Evolutionary conservation across 2,329 filamentous ascomycete species (phyloP), one percentile per base, ranked within the genome.

Genomic region (Tolypocladium capitatum): DNA sequence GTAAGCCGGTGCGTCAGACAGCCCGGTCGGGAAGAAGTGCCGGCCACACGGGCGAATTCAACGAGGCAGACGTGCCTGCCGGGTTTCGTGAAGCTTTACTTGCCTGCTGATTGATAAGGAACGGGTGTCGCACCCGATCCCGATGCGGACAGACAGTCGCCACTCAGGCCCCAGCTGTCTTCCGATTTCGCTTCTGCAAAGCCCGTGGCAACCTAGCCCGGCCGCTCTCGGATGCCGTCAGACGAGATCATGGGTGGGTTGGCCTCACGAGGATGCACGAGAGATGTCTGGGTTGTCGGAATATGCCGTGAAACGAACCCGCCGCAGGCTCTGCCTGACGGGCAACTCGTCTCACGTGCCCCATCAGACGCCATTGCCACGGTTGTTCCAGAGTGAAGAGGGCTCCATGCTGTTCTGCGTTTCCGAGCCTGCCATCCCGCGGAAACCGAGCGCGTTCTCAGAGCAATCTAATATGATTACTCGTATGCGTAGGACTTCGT

Each of bases 41-140:
- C 32, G 32, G 32, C 32, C 32, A 4, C 20, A 40, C 20, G 36
- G 35, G 13, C 10, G 13, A 24, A 24, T 21, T 24, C 14, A 16
- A 32, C 21, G 42, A 44, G 20, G 42, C 42, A n/a, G 18, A 30
- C 28, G 9, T 7, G 32, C 32, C 31, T 24, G 32, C 6, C 44
- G 44, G 44, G 20, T 20, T 20, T 46, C 44, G 44, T 5, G 44
- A 46, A 31, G 44, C 27, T 28, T 0, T 16, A 28, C 1, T 27
- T 34, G 21, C 31, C 46, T 31, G 42, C 48, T 49, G 48, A 49
- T 49, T 49, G 48, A 49, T 49, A 49, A 47, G 41, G 24, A 47
- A 21, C 44, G 27, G 36, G 27, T 11, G 44, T 35, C 27, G 42
- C 24, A 21, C 31, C 36, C 43, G 47, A 43, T 42, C 36, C 28